Conservation (phyloP, 2,329 filamentous ascomycete genomes). For the Plenodomus biglobosus region DNA sequence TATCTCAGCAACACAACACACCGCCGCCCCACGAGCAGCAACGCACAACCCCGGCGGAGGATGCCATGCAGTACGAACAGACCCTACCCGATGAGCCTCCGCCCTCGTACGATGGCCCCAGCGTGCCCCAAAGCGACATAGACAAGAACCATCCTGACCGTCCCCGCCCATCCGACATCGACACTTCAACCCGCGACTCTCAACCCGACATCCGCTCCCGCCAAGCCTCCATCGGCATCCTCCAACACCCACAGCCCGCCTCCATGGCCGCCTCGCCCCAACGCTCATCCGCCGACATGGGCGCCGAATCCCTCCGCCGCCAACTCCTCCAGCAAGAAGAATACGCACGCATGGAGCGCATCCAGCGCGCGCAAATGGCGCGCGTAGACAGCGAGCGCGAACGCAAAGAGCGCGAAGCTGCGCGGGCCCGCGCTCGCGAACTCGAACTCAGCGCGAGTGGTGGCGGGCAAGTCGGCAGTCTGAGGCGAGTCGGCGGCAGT, state of each 20-base stretch:
- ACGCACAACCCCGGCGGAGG: conserved; percentile 6
- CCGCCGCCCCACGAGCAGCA: conserved; percentile 8
- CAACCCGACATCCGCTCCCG: conserved; percentile 30
- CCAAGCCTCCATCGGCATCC: conserved; percentile 37
- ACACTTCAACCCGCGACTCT: conserved; percentile 18
- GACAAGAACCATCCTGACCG: conserved; percentile 34
- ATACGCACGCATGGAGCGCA: conserved; percentile 34
- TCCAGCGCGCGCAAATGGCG: conserved; percentile 32
- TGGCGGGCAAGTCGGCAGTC: conserved; percentile 34
- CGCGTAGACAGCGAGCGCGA: conserved; percentile 31
- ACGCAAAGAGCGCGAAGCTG: conserved; percentile 30
- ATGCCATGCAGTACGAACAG: conserved; percentile 23
- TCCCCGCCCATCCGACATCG: conserved; percentile 35
- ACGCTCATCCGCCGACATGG: conserved; percentile 41
- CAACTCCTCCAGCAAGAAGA: conserved; percentile 41
- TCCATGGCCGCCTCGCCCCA: conserved; percentile 45
- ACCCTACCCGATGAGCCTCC: conserved; percentile 34
- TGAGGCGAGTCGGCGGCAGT: conserved; percentile 35
- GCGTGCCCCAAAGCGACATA: conserved; percentile 33
- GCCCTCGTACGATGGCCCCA: conserved; percentile 39
- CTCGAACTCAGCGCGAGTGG: conserved; percentile 40
- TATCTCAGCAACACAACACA: conserved; percentile 10
- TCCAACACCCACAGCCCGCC: conserved; percentile 44
- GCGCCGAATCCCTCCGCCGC: conserved; percentile 38
- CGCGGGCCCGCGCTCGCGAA: conserved; percentile 36